Base-by-base conservation (phyloP, 805 yeast species). In the Saccharomyces kudriavzevii region DNA sequence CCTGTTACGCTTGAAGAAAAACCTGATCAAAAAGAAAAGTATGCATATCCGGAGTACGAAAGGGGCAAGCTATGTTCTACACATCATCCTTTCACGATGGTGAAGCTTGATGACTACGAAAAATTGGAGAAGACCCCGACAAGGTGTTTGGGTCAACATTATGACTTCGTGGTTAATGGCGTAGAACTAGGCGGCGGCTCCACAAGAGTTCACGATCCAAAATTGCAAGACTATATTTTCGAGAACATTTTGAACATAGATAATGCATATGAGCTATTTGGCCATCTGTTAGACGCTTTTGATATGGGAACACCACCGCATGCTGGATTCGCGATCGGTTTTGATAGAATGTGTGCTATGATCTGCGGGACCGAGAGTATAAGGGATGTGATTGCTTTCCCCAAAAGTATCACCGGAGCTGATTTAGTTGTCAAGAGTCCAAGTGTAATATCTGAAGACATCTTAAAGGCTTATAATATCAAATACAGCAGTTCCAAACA, bases 1-100 rank as follows among this genome's bases (percentile, higher is more conserved):
- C 99, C 99, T 0, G 64, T 70, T 4, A 91, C 85, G 57, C 49
- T 60, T 0, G 64, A 59, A 8, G 45, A 60, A 1, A 43, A 56
- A 0, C 48, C 51, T 3, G 54, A 54, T 4, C 49, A 56, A 1
- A 61, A 59, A 3, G 61, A 54, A 5, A 64, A 59, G 10, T 52
- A 50, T 2, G 76, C 69, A 1, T 89, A 80, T 60, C 97, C 97
- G 1, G 58, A 49, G 1, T 92, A 89, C 65, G 78, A 81, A 61
- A 66, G 57, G 40, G 52, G 60, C 1, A 60, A 66, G 9, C 76
- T 75, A 49, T 82, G 78, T 43, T 80, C 98, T 0, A 91, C 97
- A 0, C 99, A 94, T 66, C 99, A 94, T 67, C 99, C 99, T 4
- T 94, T 94, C 72, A 94, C 99, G 0, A 94, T 94, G 98, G 87